phyloP scores from a whole-genome alignment of 306 rosid genomes.

The Leucaena leucocephala region DNA sequence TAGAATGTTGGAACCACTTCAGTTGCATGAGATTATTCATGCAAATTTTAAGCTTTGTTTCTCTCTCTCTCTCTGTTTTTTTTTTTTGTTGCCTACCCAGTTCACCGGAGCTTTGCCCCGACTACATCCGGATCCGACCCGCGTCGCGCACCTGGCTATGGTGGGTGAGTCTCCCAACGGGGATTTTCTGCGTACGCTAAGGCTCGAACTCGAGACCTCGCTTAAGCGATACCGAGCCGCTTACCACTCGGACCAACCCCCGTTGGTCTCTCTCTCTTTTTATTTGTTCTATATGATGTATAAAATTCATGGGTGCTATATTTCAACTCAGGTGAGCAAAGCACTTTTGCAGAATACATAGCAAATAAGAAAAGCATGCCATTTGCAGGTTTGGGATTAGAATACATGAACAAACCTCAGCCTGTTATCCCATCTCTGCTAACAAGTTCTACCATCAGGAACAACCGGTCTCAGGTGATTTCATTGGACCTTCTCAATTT shows the following conservation, averaged over 20 bases:
- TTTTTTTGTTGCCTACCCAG: too few relatives aligned
- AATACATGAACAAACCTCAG: constrained; percentile 74
- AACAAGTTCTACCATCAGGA: constrained; percentile 57
- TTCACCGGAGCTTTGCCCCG: too few relatives aligned
- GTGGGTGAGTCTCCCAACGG: too few relatives aligned
- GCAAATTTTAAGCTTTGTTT: constrained; percentile 28
- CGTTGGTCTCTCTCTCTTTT: not conserved
- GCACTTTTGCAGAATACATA: constrained; percentile 71
- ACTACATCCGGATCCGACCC: too few relatives aligned
- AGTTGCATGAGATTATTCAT: constrained; percentile 28
- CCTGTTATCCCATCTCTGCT: constrained; percentile 74
- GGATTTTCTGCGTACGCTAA: too few relatives aligned
- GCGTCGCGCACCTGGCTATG: too few relatives aligned
- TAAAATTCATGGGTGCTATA: constrained; percentile 31
- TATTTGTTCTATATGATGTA: not conserved
- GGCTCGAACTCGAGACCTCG: too few relatives aligned
- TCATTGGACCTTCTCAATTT: constrained; percentile 24
- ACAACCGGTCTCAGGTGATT: constrained; percentile 76
- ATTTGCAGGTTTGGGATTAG: constrained; percentile 76
- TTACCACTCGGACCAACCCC: too few relatives aligned
- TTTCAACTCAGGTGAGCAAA: constrained; percentile 79
- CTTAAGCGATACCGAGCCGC: too few relatives aligned
- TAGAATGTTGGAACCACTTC: not conserved
- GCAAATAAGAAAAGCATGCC: constrained; percentile 65
- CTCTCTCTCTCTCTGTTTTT: too few relatives aligned